Percentiles rank a stretch among this genome's conserved stretches.
These are phyloP conservation scores for Fusarium sp. DNA, from an alignment of 2,329 filamentous ascomycete genomes.

Conservation along the genomic window DNA sequence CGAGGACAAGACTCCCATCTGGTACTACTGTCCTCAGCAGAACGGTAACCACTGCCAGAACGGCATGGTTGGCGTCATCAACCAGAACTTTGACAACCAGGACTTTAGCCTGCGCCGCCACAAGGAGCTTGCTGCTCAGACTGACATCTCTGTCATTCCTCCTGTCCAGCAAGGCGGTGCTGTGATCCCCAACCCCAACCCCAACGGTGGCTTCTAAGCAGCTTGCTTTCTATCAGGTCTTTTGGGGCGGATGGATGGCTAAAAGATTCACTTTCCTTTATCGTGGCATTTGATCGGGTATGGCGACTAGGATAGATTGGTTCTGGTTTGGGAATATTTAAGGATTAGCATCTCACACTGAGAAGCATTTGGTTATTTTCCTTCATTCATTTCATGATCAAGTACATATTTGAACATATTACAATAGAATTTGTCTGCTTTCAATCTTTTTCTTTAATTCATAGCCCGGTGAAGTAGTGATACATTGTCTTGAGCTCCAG, in stretches of 20 bases:
- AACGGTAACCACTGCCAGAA: constrained; percentile 57
- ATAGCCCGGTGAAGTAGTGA: not conserved
- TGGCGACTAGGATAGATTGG: not conserved
- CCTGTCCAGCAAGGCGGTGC: constrained; percentile 48
- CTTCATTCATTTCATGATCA: constrained; percentile 6
- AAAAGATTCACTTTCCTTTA: not conserved
- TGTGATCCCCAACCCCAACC: constrained; percentile 55
- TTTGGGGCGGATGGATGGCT: not conserved
- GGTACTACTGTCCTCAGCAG: constrained; percentile 58
- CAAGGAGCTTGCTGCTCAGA: constrained; percentile 49
- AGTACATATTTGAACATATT: constrained; percentile 2
- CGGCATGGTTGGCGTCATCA: constrained; percentile 62
- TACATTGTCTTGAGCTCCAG: not conserved
- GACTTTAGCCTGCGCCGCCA: constrained; percentile 52
- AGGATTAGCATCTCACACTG: not conserved
- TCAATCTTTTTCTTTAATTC: not conserved
- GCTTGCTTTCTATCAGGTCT: not conserved
- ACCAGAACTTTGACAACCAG: constrained; percentile 55
- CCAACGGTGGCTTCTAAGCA: constrained; percentile 50
- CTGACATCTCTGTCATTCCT: constrained; percentile 46
- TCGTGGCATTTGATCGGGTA: not conserved
- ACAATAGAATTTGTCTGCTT: not conserved
- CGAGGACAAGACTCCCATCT: constrained; percentile 54
- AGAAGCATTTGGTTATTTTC: constrained; percentile 7
- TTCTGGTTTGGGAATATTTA: not conserved